These are phyloP conservation scores for Pichia ethanolica DNA, from an alignment of 805 yeast species.

Conservation along the genomic window DNA sequence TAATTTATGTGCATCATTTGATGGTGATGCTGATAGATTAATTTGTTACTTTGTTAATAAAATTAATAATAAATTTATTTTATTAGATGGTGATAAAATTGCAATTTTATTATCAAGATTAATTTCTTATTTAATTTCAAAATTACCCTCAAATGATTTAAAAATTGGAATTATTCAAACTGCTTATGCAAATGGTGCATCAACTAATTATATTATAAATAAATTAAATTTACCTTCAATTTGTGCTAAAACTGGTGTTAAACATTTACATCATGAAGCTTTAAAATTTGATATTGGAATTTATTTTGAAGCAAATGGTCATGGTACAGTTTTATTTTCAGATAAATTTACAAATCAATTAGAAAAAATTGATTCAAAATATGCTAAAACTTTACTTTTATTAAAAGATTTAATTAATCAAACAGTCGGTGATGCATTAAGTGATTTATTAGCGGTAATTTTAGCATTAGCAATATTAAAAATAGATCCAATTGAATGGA, in stretches of 20 bases:
- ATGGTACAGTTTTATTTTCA: slow-evolving; percentile 88
- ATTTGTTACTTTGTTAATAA: slow-evolving; percentile 60
- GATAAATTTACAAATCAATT: slow-evolving; percentile 40
- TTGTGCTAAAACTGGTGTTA: slow-evolving; percentile 93
- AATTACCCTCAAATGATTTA: slow-evolving; percentile 28
- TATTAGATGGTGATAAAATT: slow-evolving; percentile 90
- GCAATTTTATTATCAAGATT: slow-evolving; percentile 76
- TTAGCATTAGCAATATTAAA: slow-evolving; percentile 45
- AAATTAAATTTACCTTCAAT: slow-evolving; percentile 66
- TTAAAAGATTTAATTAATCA: slow-evolving; percentile 79
- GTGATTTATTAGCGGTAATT: slow-evolving; percentile 80
- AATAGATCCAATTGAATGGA: slow-evolving; percentile 61
- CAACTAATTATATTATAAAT: slow-evolving; percentile 63
- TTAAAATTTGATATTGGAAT: slow-evolving; percentile 81
- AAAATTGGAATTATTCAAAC: slow-evolving; percentile 86
- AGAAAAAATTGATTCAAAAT: slow-evolving; percentile 26
- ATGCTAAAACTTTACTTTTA: slow-evolving; percentile 47
- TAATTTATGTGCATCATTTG: slow-evolving; percentile 72
- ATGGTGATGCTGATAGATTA: slow-evolving; percentile 96
- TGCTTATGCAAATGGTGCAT: slow-evolving; percentile 94
- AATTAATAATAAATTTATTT: slow-evolving; percentile 32
- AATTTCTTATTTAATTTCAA: slow-evolving; percentile 40
- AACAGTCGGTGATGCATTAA: slow-evolving; percentile 96
- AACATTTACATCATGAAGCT: slow-evolving; percentile 91
- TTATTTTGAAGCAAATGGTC: slow-evolving; percentile 98